Evolutionary conservation across 2,329 filamentous ascomycete species (phyloP).

Genomic region (Fusarium odoratissimum): DNA sequence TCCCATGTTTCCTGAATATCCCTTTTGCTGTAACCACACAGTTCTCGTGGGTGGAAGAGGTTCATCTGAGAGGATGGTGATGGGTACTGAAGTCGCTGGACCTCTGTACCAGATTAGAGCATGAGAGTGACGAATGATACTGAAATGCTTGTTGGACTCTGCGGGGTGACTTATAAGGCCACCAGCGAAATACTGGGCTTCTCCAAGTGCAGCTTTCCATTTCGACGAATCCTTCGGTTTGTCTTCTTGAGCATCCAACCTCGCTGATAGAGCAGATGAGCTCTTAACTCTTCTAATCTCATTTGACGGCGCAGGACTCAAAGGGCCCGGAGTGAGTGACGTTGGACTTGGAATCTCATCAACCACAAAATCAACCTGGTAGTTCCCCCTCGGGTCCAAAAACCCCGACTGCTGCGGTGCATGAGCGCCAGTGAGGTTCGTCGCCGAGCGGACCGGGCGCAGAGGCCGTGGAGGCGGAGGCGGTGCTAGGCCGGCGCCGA

Average conservation of each 20-base stretch:
- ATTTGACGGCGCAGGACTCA: constrained; percentile 22
- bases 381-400: constrained; percentile 25
- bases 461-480: constrained; percentile 35
- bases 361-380: constrained; percentile 43
- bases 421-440: constrained; percentile 41
- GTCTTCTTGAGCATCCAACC: constrained; percentile 8
- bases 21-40: constrained; percentile 76
- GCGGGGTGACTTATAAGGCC: constrained; percentile 72
- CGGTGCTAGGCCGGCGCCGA: constrained; percentile 27
- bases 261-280: constrained; percentile 46
- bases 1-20: constrained; percentile 75
- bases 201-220: constrained; percentile 64
- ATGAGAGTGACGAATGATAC: constrained; percentile 73
- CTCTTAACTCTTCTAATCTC: constrained; percentile 49
- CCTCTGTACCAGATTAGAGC: constrained; percentile 75
- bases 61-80: constrained; percentile 72
- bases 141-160: constrained; percentile 74
- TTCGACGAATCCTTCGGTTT: constrained; percentile 41
- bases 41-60: constrained; percentile 68
- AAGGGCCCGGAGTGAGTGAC: constrained; percentile 19
- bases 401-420: constrained; percentile 38
- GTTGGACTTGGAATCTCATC: constrained; percentile 36
- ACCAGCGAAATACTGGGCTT: constrained; percentile 73
- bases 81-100: constrained; percentile 69
- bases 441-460: constrained; percentile 42